Base-by-base conservation (phyloP, 371 early-diverging fungal species). In the Mucor piriformis region DNA sequence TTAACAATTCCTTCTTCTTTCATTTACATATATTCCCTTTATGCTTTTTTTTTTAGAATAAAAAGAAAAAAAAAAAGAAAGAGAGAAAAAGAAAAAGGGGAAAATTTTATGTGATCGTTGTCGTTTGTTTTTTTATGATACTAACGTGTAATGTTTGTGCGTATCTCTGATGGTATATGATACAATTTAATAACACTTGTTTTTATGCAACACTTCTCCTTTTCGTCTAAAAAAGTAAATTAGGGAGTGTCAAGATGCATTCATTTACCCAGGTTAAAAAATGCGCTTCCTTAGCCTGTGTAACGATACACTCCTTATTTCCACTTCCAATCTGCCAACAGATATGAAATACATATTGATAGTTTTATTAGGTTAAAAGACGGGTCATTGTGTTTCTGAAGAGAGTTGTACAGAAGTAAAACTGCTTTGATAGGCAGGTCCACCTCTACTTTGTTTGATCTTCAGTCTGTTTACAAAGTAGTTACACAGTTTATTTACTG, bases 1-100 rank as follows among this genome's bases (percentile, higher is more conserved):
- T 50, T 58, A 21, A 58, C 40, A 40, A 38, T 40, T 13, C 49
- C 50, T 12, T 40, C 50, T 38, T 40, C 49, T 37, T 57, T n/a
- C 34, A 29, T 37, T 5, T 21, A 54, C 37, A 32, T 15, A 43
- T 20, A 12, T 6, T 11, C 33, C 6, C 13, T 37, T 13, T 0
- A 3, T 4, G 12, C 1, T 11, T 29, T 27, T 15, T 33, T 6
- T 10, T 23, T 3, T 24, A 0, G 32, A 47, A 23, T 6, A 24
- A 35, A 35, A 18, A 2, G 34, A 35, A 34, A 24, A 16, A 32
- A 44, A 54, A 29, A 32, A 33, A 32, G 33, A 54, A 42, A 24
- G 12, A 43, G 32, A 18, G 42, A 32, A n/a, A 35, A 21, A 56
- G 46, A 43, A 25, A 47, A 47, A 16, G 43, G 47, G 18, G 20